phyloP scores from a whole-genome alignment of 371 early-diverging fungal species.

The Mucor sp. region DNA sequence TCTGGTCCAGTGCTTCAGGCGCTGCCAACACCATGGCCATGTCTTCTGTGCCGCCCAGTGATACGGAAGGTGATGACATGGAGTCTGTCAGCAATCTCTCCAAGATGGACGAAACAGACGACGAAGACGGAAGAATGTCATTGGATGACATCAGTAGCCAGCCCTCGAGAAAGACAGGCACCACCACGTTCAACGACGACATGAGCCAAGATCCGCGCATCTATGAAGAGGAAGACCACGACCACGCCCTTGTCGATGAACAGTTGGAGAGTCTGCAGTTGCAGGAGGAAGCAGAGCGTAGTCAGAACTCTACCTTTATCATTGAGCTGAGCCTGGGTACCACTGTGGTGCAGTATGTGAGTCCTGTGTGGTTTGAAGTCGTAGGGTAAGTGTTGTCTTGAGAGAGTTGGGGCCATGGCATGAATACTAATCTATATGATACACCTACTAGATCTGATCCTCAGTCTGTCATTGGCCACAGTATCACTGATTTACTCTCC shows the following conservation, averaged over 20 bases:
- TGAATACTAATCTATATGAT: neutral
- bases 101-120: slow-evolving; percentile 24
- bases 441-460: slow-evolving; percentile 44
- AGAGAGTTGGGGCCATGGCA: too few species aligned
- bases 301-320: slow-evolving; percentile 62
- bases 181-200: neutral
- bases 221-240: neutral
- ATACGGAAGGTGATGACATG: slow-evolving; percentile 29
- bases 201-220: neutral
- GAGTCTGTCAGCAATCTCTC: slow-evolving; percentile 29
- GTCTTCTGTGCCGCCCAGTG: slow-evolving; percentile 17
- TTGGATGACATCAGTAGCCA: slow-evolving; percentile 8
- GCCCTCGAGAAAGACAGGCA: neutral
- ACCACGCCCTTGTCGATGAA: slow-evolving; percentile 5
- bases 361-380: slow-evolving; percentile 63
- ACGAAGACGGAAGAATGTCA: slow-evolving; percentile 23
- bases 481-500: slow-evolving; percentile 47
- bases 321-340: slow-evolving; percentile 60
- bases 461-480: slow-evolving; percentile 47
- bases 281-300: slow-evolving; percentile 55
- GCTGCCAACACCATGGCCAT: neutral
- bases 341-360: slow-evolving; percentile 54
- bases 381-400: slow-evolving; percentile 56
- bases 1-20: slow-evolving; percentile 33
- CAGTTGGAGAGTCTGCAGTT: slow-evolving; percentile 31